Conservation (phyloP, 2,329 filamentous ascomycete species). For the Scopulariopsis brevicaulis region DNA sequence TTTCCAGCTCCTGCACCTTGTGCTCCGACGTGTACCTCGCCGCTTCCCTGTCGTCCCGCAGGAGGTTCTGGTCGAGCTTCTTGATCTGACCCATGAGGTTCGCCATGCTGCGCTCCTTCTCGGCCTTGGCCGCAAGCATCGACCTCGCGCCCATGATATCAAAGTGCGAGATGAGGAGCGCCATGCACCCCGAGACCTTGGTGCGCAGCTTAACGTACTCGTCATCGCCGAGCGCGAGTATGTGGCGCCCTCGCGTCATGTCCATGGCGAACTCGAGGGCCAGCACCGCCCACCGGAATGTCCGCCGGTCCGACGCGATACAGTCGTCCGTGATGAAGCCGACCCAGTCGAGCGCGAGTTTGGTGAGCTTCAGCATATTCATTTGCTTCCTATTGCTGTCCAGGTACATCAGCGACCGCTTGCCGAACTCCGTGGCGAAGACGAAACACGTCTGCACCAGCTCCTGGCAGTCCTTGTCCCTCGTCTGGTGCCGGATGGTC, state of each 20-base stretch:
- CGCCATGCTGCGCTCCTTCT: constrained; percentile 72
- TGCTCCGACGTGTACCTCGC: constrained; percentile 62
- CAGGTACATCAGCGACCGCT: constrained; percentile 89
- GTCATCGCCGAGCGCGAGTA: constrained; percentile 77
- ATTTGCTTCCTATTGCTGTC: constrained; percentile 90
- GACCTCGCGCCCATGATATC: constrained; percentile 98
- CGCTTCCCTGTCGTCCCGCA: constrained; percentile 76
- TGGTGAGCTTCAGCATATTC: constrained; percentile 93
- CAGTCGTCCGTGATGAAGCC: constrained; percentile 98
- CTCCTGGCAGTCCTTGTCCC: constrained; percentile 79
- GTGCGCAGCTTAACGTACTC: constrained; percentile 74
- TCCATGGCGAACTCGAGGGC: constrained; percentile 95
- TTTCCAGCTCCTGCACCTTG: constrained; percentile 59
- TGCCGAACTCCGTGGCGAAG: constrained; percentile 97
- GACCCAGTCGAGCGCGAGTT: constrained; percentile 91
- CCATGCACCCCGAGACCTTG: constrained; percentile 97
- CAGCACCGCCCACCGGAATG: constrained; percentile 93
- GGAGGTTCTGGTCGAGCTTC: constrained; percentile 59
- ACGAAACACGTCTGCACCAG: constrained; percentile 96
- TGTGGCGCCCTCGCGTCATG: constrained; percentile 89
- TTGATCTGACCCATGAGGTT: constrained; percentile 65
- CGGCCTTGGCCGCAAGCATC: constrained; percentile 83
- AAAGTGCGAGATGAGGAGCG: constrained; percentile 91
- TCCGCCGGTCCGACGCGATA: constrained; percentile 84
- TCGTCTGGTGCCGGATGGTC: constrained; percentile 77